Conservation (phyloP, 108 stramenopile genomes). For the Conticribra weissflogii region DNA sequence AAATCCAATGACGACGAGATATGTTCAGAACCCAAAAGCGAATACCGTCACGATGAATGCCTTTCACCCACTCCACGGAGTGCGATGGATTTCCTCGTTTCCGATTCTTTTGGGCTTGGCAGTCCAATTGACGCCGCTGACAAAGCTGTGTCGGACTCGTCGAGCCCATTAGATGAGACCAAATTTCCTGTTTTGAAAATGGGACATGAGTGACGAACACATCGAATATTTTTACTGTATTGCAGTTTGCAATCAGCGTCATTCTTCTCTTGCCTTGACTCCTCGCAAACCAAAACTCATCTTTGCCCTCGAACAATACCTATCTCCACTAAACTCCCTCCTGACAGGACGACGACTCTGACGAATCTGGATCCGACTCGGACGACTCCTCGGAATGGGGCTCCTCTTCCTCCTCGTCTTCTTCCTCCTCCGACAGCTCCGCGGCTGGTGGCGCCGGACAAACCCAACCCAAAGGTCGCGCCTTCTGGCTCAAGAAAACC, state of each 20-base stretch:
- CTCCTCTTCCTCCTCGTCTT: conserved; percentile 48
- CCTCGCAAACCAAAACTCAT: no score
- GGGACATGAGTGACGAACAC: conserved; percentile 43
- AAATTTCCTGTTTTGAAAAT: conserved; percentile 47
- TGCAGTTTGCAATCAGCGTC: conserved; percentile 1
- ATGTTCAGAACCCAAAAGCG: no score
- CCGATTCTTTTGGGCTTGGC: conserved; percentile 65
- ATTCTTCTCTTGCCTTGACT: conserved; percentile 3
- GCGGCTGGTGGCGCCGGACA: conserved; percentile 58
- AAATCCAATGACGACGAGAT: no score
- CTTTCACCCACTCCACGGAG: conserved; percentile 6
- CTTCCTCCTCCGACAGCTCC: conserved; percentile 58
- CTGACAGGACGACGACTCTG: conserved; percentile 51
- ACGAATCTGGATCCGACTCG: conserved; percentile 32
- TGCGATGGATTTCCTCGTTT: conserved; percentile 97
- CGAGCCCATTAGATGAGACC: conserved; percentile 77
- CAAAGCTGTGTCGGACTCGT: conserved; percentile 74
- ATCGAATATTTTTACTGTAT: conserved; percentile 32
- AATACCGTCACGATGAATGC: conserved; percentile 40
- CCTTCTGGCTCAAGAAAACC: conserved; percentile 94
- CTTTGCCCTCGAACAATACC: conserved; percentile 15
- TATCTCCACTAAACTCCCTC: conserved; percentile 36
- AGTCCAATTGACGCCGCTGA: conserved; percentile 67
- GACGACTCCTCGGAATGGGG: conserved; percentile 64
- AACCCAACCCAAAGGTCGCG: conserved; percentile 94